Evolutionary conservation across 2,329 filamentous ascomycete genomes (phyloP).

Genomic region (Corynespora cassiicola): DNA sequence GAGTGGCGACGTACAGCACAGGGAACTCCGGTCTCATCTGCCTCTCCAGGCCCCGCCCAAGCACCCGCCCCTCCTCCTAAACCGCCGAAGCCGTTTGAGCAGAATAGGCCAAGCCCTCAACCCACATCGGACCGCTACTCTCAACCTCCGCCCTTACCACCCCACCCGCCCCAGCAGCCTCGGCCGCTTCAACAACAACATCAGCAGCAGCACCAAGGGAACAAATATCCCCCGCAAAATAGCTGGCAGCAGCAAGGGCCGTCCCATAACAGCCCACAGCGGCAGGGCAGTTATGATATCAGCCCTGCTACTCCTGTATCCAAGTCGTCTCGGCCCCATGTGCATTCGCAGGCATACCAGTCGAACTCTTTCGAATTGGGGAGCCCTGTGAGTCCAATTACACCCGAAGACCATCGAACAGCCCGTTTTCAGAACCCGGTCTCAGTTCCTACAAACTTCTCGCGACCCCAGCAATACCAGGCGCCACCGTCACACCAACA

Average conservation of each 20-base stretch:
- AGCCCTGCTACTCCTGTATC: conserved; percentile 34
- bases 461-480: conserved; percentile 23
- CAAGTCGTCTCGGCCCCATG: conserved; percentile 33
- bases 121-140: conserved; percentile 33
- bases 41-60: conserved; percentile 38
- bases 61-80: conserved; percentile 52
- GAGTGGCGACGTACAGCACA: conserved; percentile 53
- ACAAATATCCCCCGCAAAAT: conserved; percentile 11
- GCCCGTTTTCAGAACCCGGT: conserved; percentile 27
- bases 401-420: conserved; percentile 31
- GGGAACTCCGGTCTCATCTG: conserved; percentile 38
- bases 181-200: conserved; percentile 21
- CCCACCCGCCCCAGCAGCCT: conserved; percentile 36
- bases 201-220: conserved; percentile 19
- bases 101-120: conserved; percentile 28
- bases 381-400: conserved; percentile 47
- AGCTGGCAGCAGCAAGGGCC: conserved; percentile 26
- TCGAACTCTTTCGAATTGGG: conserved; percentile 29
- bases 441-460: conserved; percentile 16
- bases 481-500: conserved; percentile 18
- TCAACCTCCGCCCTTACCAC: conserved; percentile 42
- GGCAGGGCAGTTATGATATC: conserved; percentile 29
- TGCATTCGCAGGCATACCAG: conserved; percentile 31
- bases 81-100: conserved; percentile 52
- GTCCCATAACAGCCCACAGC: conserved; percentile 21